Conservation (phyloP, 306 rosid genomes). For the Vigna angularis region DNA sequence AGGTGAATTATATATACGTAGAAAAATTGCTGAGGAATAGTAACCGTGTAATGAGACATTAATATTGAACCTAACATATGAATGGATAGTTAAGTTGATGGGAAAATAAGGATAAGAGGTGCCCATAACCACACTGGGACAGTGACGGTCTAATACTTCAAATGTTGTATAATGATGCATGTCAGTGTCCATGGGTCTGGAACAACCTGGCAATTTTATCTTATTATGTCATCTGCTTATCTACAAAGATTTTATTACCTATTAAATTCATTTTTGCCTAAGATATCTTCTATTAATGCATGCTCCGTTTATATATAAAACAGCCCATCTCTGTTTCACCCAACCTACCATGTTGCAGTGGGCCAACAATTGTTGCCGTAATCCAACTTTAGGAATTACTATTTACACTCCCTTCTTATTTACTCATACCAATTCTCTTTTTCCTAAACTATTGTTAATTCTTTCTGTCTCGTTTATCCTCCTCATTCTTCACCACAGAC, state of each 20-base stretch:
- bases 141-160: not conserved
- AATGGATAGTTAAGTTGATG: not conserved
- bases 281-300: not conserved
- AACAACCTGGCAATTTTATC: constrained; percentile 50
- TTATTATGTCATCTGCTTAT: constrained; percentile 24
- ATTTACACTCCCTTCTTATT: too few relatives aligned
- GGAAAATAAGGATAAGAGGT: constrained; percentile 26
- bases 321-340: not conserved
- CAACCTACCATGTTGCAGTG: not conserved
- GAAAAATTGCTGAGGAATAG: too few relatives aligned
- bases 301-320: not conserved
- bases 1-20: too few relatives aligned
- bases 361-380: not conserved
- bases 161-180: constrained; percentile 20
- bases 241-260: constrained; percentile 17
- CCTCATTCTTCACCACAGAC: too few relatives aligned
- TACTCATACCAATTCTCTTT: too few relatives aligned
- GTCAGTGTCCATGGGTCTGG: constrained; percentile 38
- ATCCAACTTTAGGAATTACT: not conserved
- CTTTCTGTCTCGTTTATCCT: too few relatives aligned
- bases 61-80: not conserved
- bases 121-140: constrained; percentile 24
- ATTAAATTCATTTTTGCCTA: not conserved
- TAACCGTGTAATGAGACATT: not conserved
- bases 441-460: too few relatives aligned